These are phyloP conservation scores for Aspergillus nanangensis DNA, from an alignment of 495 filamentous ascomycete genomes.

Conservation along the genomic window DNA sequence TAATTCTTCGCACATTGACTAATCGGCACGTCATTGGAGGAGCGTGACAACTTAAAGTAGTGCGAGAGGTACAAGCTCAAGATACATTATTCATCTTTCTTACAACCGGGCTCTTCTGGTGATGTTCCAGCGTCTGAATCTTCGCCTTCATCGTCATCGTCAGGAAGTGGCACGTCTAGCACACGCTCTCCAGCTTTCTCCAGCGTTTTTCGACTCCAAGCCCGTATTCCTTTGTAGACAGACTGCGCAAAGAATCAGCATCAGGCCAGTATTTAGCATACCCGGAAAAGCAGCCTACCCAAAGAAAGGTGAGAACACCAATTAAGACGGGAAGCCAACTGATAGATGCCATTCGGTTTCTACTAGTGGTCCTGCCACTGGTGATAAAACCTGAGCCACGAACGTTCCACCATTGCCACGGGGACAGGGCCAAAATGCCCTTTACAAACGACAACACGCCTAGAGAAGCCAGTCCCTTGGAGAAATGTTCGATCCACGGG, in stretches of 20 bases:
- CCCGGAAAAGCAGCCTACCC: conserved; percentile 40
- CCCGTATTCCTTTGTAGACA: conserved; percentile 74
- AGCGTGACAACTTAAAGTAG: conserved; percentile 91
- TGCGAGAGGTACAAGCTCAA: too few species aligned
- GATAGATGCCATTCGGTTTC: conserved; percentile 67
- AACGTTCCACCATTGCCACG: conserved; percentile 73
- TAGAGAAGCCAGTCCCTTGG: conserved; percentile 81
- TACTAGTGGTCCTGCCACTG: conserved; percentile 56
- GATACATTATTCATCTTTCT: conserved; percentile 22
- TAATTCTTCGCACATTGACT: conserved; percentile 93
- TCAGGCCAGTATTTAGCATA: conserved; percentile 12
- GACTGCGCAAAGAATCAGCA: conserved; percentile 46
- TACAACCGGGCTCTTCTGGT: too few species aligned
- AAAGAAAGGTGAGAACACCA: conserved; percentile 77
- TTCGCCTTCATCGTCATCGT: conserved; percentile 60
- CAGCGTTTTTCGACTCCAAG: conserved; percentile 62
- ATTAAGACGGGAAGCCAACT: conserved; percentile 75
- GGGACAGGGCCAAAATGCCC: conserved; percentile 66
- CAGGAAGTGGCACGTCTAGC: conserved; percentile 75
- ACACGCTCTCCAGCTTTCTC: conserved; percentile 74
- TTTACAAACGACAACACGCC: conserved; percentile 85
- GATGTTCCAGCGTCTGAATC: too few species aligned
- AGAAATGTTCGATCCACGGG: conserved; percentile 75
- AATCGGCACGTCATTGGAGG: conserved; percentile 79
- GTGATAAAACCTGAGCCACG: conserved; percentile 48